Base-by-base conservation (phyloP, 2,329 filamentous ascomycete species). In the Penicillium sp. region DNA sequence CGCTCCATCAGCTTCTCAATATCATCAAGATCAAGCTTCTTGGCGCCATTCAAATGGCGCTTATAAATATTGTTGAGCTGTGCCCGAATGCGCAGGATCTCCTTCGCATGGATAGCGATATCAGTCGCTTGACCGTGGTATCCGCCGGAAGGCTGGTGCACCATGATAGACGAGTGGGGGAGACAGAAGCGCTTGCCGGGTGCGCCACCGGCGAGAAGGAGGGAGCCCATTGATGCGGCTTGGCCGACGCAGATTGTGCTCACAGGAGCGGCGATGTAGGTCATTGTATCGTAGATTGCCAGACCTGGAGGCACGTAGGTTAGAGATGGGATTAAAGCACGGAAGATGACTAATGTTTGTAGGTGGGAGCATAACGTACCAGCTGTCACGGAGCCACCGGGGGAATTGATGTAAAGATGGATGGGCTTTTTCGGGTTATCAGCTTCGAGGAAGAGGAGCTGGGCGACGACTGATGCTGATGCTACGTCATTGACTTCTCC, bases 281-380 rank as follows among this genome's bases (percentile, higher is more conserved):
- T 87, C 93, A 99, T 98, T 13, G 95, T 99, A 74, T 99, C 95
- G 82, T 99, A 99, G 69, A 99, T 98, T 26, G 95, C 93, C 58
- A 88, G 79, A 44, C 75, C 73, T 74, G 35, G 9, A 10, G 52
- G n/a, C n/a, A 13, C 6, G 31, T 22, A 13, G 10, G 27, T 50
- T 29, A 50, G 46, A 35, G 14, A 35, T 16, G 16, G 8, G 10
- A 19, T 9, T n/a, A n/a, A 39, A 2, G 7, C 7, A 22, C 24
- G 14, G 10, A 24, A 27, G 27, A 4, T 31, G 8, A 16, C 21
- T 11, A 39, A 24, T 26, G 22, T 19, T 5, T 33, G 4, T n/a
- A 21, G 2, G 19, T n/a, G 42, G n/a, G 19, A 10, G 27, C 21
- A 21, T 42, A 21, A 59, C 71, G 42, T 70, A 83, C 84, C 85